Base-by-base conservation (phyloP, 2,329 filamentous ascomycete species). In the Talaromyces verruculosus region DNA sequence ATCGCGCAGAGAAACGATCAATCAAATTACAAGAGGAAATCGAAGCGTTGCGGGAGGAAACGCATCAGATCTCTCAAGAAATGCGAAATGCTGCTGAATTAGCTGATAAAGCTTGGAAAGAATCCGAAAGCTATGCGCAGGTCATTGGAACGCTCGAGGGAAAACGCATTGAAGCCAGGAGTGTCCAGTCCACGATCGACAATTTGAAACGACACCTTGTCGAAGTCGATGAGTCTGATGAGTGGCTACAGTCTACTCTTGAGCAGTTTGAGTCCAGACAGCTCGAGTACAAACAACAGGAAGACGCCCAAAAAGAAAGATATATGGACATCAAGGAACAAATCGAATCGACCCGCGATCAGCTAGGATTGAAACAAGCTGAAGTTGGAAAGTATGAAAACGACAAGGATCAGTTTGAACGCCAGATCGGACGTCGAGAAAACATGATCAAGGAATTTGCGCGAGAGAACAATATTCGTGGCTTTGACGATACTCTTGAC, bases 341-440 rank as follows among this genome's bases (percentile, higher is more conserved):
- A 33, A 80, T 88, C 2, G 79, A 85, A 65, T 72, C 77, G 3
- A 78, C 75, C 58, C 83, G 85, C 2, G 75, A 74, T 57, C 73
- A 76, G 55, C 62, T 80, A 45, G 79, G 78, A 30, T 62, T 74
- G 25, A 78, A 79, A 61, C 78, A 80, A 65, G 81, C 78, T 30
- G 78, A 83, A 68, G 76, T 77, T 75, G 94, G 94, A 51, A 91
- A 89, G 70, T 88, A 90, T 71, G 87, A 95, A 76, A 94, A 93
- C 1, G 90, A 97, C 74, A 93, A 94, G 79, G 89, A 91, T 68
- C 91, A 90, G 72, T 92, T 95, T 74, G 92, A 97, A 74, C 87
- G 90, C 3, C 91, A 97, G 69, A 76, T 97, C 3, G 83, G 87
- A 70, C 82, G 86, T 53, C 90, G 94, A 45, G 84, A 89, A 72